These are phyloP conservation scores for Trametes punicea DNA, from an alignment of 768 basidiomycete genomes.

Conservation along the genomic window DNA sequence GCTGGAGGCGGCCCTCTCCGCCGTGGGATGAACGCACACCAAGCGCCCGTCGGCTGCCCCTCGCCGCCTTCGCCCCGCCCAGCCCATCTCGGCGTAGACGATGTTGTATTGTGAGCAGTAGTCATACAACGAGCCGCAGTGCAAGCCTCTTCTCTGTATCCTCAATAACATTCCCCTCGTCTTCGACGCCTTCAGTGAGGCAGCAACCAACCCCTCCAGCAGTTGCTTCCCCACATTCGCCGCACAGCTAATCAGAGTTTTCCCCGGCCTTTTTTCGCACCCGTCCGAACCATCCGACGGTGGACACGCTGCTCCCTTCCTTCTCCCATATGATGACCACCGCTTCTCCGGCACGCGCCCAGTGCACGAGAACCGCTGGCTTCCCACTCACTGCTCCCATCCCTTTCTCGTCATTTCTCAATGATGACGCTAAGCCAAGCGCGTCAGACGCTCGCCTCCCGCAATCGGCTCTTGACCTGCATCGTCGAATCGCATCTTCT, in stretches of 20 bases:
- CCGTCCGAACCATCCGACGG: background rate
- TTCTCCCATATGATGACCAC: background rate
- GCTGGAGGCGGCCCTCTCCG: background rate
- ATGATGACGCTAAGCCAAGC: too few species aligned
- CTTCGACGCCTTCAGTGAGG: slow-evolving; percentile 26
- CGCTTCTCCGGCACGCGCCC: background rate
- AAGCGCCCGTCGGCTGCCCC: slow-evolving; percentile 11
- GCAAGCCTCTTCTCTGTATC: slow-evolving; percentile 49
- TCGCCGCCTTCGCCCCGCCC: slow-evolving; percentile 1
- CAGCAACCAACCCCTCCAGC: too few species aligned
- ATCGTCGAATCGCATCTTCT: too few species aligned
- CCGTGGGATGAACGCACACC: background rate
- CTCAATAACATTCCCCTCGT: slow-evolving; percentile 52
- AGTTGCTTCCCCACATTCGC: slow-evolving; percentile 22
- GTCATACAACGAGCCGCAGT: too few species aligned
- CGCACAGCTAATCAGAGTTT: slow-evolving; percentile 26
- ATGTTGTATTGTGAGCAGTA: too few species aligned
- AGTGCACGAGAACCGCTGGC: background rate
- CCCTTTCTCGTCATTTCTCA: background rate
- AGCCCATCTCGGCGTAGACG: background rate
- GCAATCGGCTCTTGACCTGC: too few species aligned
- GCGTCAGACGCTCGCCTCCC: too few species aligned
- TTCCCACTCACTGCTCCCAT: background rate
- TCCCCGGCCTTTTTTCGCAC: background rate
- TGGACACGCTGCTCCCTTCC: background rate